phyloP scores from a whole-genome alignment of 2,329 filamentous ascomycete species.

The Thelonectria olida region DNA sequence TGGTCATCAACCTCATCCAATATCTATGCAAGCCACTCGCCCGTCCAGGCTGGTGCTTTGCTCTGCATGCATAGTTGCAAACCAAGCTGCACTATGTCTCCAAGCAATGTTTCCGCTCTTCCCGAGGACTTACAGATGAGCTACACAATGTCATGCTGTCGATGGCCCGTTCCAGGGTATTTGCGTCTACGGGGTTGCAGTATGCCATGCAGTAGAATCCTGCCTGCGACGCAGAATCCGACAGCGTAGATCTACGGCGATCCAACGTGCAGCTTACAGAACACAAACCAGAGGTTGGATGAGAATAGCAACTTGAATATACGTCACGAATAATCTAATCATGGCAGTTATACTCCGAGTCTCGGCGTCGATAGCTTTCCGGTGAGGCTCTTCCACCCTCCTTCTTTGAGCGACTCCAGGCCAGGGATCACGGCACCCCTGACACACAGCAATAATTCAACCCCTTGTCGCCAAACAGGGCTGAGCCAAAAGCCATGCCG shows the following conservation, averaged over 20 bases:
- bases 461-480: constrained; percentile 25
- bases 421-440: background rate
- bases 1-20: constrained; percentile 11
- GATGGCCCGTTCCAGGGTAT: background rate
- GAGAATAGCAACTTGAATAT: background rate
- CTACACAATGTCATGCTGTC: background rate
- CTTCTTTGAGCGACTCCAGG: background rate
- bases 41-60: background rate
- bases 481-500: constrained; percentile 33
- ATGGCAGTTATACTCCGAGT: background rate
- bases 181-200: background rate
- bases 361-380: background rate
- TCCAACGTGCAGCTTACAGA: background rate
- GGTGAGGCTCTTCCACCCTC: background rate
- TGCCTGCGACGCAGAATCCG: background rate
- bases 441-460: background rate
- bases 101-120: constrained; percentile 6
- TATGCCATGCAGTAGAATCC: constrained; percentile 11
- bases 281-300: background rate
- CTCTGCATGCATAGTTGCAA: background rate
- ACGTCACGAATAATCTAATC: background rate
- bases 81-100: background rate
- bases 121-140: background rate
- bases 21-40: constrained; percentile 15
- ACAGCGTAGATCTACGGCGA: constrained; percentile 12